Conservation (phyloP, 176 grass and related monocot genomes). For the Saccharum officinarum region DNA sequence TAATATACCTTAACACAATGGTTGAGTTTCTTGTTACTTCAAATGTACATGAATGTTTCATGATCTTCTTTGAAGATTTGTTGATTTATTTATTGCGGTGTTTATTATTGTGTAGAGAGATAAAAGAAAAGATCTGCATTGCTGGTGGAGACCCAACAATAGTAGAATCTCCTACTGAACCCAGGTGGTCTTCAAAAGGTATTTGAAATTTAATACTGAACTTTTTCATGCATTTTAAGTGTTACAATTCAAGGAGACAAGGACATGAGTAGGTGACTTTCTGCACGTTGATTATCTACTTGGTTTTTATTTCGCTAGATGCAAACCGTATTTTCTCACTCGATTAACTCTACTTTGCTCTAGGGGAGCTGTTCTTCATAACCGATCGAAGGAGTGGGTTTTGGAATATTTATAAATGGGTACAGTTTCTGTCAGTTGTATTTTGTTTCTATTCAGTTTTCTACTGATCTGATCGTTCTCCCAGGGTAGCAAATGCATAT, state of each 20-base stretch:
- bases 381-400: conserved; percentile 80
- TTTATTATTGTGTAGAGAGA: conserved; percentile 48
- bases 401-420: conserved; percentile 98
- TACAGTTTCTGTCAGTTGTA: conserved; percentile 39
- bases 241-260: background rate
- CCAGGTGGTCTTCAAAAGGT: conserved; percentile 97
- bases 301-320: background rate
- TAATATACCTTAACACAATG: too few species aligned
- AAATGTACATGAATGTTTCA: background rate
- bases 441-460: conserved; percentile 30
- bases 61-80: background rate
- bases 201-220: conserved; percentile 2
- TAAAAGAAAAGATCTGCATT: conserved; percentile 62
- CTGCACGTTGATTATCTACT: background rate
- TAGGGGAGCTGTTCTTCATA: conserved; percentile 93
- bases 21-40: conserved; percentile 6
- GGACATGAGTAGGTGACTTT: background rate
- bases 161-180: conserved; percentile 93
- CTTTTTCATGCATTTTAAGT: background rate
- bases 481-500: background rate
- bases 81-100: background rate
- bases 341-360: conserved; percentile 26
- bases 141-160: conserved; percentile 71
- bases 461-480: background rate
- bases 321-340: conserved; percentile 27